Conservation (phyloP, 768 basidiomycete genomes). For the Peribolospora baueri region DNA sequence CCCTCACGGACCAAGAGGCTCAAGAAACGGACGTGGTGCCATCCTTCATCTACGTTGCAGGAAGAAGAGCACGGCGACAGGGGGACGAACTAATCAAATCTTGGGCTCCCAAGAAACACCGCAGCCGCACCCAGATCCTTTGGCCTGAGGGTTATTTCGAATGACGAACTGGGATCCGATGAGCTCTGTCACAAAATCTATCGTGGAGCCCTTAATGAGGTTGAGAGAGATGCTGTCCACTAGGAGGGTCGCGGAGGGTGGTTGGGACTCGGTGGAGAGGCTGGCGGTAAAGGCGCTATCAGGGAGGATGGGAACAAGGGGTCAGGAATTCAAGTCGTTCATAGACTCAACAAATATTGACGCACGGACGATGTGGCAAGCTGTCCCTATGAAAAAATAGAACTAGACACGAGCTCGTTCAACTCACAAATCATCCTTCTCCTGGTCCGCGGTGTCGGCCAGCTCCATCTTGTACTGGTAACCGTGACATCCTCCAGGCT, state of each 20-base stretch:
- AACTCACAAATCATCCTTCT: slow-evolving; percentile 65
- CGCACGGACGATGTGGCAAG: background rate
- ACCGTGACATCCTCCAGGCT: slow-evolving; percentile 89
- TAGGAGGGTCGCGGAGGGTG: slow-evolving; percentile 33
- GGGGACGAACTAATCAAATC: slow-evolving; percentile 9
- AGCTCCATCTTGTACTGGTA: slow-evolving; percentile 89
- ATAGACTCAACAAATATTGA: background rate
- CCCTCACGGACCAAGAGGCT: no score
- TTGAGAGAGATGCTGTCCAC: slow-evolving; percentile 67
- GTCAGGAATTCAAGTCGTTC: background rate
- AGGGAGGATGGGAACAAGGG: slow-evolving; percentile 39
- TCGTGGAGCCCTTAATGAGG: slow-evolving; percentile 62
- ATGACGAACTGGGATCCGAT: slow-evolving; percentile 80
- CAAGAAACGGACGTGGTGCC: no score
- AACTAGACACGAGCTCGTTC: background rate
- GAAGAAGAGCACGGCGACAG: no score
- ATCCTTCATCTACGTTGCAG: no score
- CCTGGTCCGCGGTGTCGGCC: slow-evolving; percentile 26
- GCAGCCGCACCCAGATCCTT: slow-evolving; percentile 76
- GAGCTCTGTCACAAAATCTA: slow-evolving; percentile 80
- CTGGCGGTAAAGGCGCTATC: slow-evolving; percentile 12
- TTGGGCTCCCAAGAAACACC: slow-evolving; percentile 89
- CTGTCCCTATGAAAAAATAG: no score
- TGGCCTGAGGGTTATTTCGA: slow-evolving; percentile 64
- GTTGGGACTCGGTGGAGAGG: background rate